Evolutionary conservation across 176 grass and related monocot species (phyloP).

Genomic region (Poa pratensis): DNA sequence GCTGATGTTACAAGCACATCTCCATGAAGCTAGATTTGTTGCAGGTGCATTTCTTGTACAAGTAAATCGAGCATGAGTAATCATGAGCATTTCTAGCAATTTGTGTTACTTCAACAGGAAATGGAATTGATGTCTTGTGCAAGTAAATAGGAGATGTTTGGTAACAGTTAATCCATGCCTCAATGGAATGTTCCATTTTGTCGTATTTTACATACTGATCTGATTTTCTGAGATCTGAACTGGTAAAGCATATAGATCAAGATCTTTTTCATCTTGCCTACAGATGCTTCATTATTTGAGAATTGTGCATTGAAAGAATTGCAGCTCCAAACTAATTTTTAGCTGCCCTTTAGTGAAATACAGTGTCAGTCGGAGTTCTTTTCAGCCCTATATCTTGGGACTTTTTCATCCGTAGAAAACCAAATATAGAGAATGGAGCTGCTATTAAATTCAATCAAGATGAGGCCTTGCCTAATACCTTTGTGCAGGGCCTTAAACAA

Average conservation of each 20-base stretch:
- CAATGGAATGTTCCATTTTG: background rate
- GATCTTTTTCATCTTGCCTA: background rate
- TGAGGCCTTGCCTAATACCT: background rate
- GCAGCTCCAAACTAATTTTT: background rate
- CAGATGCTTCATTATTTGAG: conserved; percentile 2
- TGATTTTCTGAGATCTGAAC: background rate
- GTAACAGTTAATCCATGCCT: background rate
- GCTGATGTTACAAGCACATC: background rate
- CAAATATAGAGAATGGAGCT: too few species aligned
- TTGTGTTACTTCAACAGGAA: background rate
- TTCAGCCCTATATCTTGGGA: background rate
- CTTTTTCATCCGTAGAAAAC: background rate
- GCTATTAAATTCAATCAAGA: background rate
- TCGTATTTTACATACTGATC: background rate
- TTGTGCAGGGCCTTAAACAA: background rate
- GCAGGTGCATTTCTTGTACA: background rate
- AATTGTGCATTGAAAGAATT: background rate
- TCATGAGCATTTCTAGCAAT: background rate
- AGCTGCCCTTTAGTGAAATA: background rate
- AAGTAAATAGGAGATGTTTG: background rate
- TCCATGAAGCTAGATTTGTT: too few species aligned
- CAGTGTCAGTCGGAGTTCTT: background rate
- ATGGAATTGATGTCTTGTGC: background rate
- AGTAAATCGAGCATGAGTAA: conserved; percentile 1
- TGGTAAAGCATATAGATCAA: background rate